phyloP scores from a whole-genome alignment of 2,329 filamentous ascomycete genomes.

The Verticillium alfalfae region DNA sequence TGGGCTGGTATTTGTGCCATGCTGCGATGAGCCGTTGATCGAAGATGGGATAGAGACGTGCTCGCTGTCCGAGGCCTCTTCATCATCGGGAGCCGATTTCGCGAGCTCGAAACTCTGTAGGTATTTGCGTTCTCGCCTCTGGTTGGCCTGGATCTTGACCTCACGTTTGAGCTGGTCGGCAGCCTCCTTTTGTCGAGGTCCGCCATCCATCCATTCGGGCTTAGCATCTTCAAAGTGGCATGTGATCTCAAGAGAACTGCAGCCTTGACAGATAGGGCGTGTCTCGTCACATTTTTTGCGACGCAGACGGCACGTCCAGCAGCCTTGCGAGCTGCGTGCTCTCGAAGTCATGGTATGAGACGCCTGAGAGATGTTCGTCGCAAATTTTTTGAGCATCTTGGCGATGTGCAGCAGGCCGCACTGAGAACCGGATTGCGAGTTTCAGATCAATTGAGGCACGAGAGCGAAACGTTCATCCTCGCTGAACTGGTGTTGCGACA shows the following conservation, averaged over 20 bases:
- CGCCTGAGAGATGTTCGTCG: neutral
- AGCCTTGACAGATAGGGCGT: constrained; percentile 45
- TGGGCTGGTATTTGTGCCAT: constrained; percentile 3
- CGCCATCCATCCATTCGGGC: constrained; percentile 52
- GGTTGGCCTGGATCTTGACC: constrained; percentile 15
- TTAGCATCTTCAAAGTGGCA: constrained; percentile 48
- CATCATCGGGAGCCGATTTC: neutral
- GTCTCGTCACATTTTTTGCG: constrained; percentile 57
- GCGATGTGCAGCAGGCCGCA: neutral
- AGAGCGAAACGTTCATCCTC: neutral
- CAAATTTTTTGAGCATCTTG: neutral
- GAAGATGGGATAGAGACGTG: constrained; percentile 6
- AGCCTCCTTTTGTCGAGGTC: constrained; percentile 15
- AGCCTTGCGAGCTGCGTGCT: constrained; percentile 40
- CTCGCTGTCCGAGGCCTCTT: constrained; percentile 5
- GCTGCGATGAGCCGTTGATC: constrained; percentile 4
- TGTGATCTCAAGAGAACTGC: constrained; percentile 47
- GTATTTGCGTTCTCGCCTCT: constrained; percentile 37
- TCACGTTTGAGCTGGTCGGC: constrained; percentile 15
- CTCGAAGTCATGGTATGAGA: constrained; percentile 10
- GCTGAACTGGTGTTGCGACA: neutral
- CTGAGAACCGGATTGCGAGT: neutral
- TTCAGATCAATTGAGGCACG: neutral
- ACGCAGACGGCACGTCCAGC: constrained; percentile 56
- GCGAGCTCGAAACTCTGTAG: constrained; percentile 29